A percentile compares a stretch with the other conserved stretches of the same genome.
Conservation (phyloP, 2,329 filamentous ascomycete species). For the Diaporthe ilicicola region DNA sequence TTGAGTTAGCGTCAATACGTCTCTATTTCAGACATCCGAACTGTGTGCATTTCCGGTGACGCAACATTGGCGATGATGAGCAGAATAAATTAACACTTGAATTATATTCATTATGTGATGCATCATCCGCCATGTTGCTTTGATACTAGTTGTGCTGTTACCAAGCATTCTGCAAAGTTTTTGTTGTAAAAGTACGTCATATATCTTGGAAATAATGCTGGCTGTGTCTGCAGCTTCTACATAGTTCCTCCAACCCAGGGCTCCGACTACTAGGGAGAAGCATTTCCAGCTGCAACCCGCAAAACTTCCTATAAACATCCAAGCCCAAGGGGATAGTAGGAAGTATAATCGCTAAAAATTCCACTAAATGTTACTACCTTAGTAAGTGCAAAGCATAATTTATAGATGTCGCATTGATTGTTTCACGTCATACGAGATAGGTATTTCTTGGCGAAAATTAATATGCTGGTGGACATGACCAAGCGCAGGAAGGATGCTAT, state of each 20-base stretch:
- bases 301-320: background rate
- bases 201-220: background rate
- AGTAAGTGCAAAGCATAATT: background rate
- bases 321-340: background rate
- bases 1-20: background rate
- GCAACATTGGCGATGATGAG: background rate
- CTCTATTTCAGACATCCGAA: background rate
- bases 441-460: background rate
- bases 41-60: background rate
- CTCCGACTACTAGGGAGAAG: background rate
- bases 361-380: background rate
- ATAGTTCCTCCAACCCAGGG: background rate
- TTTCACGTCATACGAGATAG: background rate
- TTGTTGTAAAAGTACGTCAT: background rate
- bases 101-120: background rate
- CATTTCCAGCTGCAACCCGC: background rate
- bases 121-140: background rate
- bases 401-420: background rate
- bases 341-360: background rate
- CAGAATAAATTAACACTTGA: background rate
- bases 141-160: background rate
- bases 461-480: background rate
- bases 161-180: background rate
- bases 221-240: background rate
- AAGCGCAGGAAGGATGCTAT: no score